Evolutionary conservation across 305 asterid genomes (phyloP), one percentile per base, ranked within the genome.

Genomic region (Fraxinus angustifolia): DNA sequence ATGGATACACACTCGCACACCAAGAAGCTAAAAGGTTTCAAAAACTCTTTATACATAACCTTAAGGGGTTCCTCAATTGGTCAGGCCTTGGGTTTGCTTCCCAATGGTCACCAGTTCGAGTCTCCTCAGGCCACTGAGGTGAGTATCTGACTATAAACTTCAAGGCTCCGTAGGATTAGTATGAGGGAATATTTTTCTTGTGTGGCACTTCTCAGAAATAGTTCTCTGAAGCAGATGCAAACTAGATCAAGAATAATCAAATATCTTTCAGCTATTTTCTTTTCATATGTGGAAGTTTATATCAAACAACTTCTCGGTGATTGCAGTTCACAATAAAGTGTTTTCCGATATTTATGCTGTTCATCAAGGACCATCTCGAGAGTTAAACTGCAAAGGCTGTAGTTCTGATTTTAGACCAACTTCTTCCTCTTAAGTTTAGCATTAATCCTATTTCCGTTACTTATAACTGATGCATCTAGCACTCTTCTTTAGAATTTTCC

Each of bases 161-260:
- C 40, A 35, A 7, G 45, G 12, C 8, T 1, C 0, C 2, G 45
- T 38, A 12, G 0, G 14, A 8, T 38, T 38, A 38, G 14, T 71
- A 23, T 2, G 6, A 16, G 40, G 33, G n/a, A 31, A 31, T 31
- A 38, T 78, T 76, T 72, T 34, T 68, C 48, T 21, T 73, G 8
- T 50, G 21, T 62, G 71, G 80, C 21, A 14, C 67, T 45, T 68
- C 26, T n/a, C 11, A 6, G 11, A 28, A 35, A n/a, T 81, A 60
- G 81, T 40, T 45, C 78, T 77, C n/a, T 34, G 68, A 76, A 77
- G 45, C 76, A 28, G 40, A 35, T 36, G 10, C 68, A 8, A 17
- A n/a, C 77, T 81, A 17, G 58, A 68, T 67, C 2, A 62, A 62
- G 71, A 62, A 10, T 81, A n/a, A 16, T 11, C 10, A 38, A 34